Conservation (phyloP, 1,139 yeast species). For the Taiozyma onychis region DNA sequence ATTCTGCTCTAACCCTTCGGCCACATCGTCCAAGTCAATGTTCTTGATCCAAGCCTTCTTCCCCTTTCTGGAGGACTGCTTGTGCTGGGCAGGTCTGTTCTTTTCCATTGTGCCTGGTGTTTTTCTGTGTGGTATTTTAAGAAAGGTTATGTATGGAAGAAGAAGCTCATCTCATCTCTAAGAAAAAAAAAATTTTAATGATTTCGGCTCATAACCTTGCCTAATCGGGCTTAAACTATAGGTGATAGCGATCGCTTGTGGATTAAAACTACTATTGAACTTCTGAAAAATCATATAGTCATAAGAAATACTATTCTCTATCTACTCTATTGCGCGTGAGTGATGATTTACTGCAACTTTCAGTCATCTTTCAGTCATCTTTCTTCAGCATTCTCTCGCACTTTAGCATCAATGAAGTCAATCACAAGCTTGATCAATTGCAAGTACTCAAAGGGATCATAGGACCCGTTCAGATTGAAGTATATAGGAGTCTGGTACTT, state of each 20-base stretch:
- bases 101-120: conserved; percentile 24
- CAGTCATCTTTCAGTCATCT: not conserved
- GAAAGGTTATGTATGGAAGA: no score
- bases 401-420: conserved; percentile 8
- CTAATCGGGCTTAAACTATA: not conserved
- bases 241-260: no score
- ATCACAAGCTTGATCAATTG: conserved; percentile 11
- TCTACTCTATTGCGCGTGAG: not conserved
- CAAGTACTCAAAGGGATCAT: conserved; percentile 15
- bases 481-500: conserved; percentile 32
- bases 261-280: not conserved
- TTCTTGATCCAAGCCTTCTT: conserved; percentile 96
- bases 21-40: conserved; percentile 78
- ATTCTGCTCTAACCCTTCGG: conserved; percentile 59
- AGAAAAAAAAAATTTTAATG: not conserved
- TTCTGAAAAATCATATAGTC: not conserved
- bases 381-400: not conserved
- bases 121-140: not conserved
- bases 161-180: not conserved
- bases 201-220: not conserved
- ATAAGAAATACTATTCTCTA: not conserved
- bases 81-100: conserved; percentile 40
- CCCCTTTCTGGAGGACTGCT: conserved; percentile 83
- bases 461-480: conserved; percentile 30
- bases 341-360: not conserved